Evolutionary conservation across 2,329 filamentous ascomycete species (phyloP).

Genomic region (Venturia carpophila): DNA sequence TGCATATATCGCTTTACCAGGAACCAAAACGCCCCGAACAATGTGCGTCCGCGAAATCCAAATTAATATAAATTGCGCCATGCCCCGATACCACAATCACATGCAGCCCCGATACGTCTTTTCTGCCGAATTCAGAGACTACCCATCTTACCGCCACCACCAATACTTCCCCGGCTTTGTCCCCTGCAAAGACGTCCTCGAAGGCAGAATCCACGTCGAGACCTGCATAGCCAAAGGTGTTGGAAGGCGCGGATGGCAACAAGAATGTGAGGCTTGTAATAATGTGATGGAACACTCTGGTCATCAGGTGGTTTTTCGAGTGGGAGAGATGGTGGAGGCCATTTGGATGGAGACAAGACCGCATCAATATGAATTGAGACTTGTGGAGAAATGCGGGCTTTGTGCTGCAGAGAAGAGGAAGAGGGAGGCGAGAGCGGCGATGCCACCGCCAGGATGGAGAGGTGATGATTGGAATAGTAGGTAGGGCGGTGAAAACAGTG

Average conservation of each 20-base stretch:
- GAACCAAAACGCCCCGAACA: neutral
- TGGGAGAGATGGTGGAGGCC: neutral
- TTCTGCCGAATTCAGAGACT: neutral
- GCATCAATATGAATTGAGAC: constrained; percentile 1
- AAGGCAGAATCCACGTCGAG: neutral
- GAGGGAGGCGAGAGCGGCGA: neutral
- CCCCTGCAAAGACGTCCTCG: constrained; percentile 4
- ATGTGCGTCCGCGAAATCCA: neutral
- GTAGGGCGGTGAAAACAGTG: neutral
- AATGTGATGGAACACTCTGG: constrained; percentile 4
- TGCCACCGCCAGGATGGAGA: neutral
- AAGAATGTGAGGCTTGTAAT: neutral
- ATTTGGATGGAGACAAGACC: neutral
- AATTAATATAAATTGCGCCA: neutral
- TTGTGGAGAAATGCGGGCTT: constrained; percentile 4
- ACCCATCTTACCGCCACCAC: neutral
- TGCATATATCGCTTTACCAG: neutral
- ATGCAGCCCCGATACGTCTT: neutral
- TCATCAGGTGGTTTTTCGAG: neutral
- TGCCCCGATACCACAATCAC: constrained; percentile 3
- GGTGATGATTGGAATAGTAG: neutral
- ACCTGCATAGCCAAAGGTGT: neutral
- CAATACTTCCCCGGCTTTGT: constrained; percentile 1
- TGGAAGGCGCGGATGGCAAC: neutral
- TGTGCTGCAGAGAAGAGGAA: neutral